A percentile compares a stretch with the other conserved stretches of the same genome.
Conservation (phyloP, 2,329 filamentous ascomycete genomes). For the Cordyceps javanica region DNA sequence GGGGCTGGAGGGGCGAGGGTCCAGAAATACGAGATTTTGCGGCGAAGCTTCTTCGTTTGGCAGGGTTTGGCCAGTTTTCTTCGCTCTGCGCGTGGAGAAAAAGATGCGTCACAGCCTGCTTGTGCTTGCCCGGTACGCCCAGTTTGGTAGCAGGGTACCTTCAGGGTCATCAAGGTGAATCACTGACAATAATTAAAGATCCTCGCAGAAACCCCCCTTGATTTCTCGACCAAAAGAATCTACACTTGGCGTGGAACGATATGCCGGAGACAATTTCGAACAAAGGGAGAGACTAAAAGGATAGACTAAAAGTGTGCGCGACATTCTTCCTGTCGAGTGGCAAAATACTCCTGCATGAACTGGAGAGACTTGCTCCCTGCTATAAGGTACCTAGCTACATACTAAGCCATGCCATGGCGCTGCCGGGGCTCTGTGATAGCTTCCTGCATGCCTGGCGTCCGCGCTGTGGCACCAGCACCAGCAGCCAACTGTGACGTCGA, state of each 20-base stretch:
- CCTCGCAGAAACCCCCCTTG: neutral
- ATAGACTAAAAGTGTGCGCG: neutral
- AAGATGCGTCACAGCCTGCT: neutral
- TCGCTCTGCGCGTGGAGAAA: neutral
- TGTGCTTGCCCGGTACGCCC: neutral
- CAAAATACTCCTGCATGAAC: slow-evolving; percentile 11
- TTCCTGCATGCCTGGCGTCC: neutral
- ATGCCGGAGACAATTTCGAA: neutral
- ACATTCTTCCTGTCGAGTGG: slow-evolving; percentile 8
- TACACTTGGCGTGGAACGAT: neutral
- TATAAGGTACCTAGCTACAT: neutral
- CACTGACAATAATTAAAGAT: neutral
- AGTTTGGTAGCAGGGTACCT: neutral
- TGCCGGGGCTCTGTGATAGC: neutral
- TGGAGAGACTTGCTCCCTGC: slow-evolving; percentile 3
- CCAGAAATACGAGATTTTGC: slow-evolving; percentile 12
- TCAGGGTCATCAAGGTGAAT: slow-evolving; percentile 1
- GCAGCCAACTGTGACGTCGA: no score
- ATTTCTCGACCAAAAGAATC: neutral
- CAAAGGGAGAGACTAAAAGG: no score
- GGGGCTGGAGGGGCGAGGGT: neutral
- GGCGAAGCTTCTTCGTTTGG: neutral
- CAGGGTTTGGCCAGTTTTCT: neutral
- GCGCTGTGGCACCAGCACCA: neutral
- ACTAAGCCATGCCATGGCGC: neutral